Percentiles rank a stretch among this genome's conserved stretches.
Conservation (phyloP, 768 basidiomycete genomes). For the Lentinula lateritia region DNA sequence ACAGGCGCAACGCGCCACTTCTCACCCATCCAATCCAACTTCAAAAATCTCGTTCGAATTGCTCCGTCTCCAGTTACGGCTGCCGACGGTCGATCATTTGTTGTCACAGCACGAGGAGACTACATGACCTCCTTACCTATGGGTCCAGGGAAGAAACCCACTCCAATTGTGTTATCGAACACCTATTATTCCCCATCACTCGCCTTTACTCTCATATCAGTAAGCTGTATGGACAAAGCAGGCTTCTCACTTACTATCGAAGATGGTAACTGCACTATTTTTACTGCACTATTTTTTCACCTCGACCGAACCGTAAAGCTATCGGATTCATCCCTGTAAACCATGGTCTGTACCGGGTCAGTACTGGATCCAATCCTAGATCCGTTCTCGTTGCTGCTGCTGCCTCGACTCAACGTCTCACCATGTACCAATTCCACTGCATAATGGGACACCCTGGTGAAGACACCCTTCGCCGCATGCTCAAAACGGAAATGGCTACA, state of each 20-base stretch:
- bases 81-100: conserved; percentile 22
- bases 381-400: neutral
- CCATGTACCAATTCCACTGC: conserved; percentile 18
- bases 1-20: conserved; percentile 29
- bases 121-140: conserved; percentile 19
- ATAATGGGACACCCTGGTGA: conserved; percentile 22
- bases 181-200: conserved; percentile 22
- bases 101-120: conserved; percentile 22
- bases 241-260: conserved; percentile 13
- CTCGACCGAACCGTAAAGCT: conserved; percentile 5
- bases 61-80: conserved; percentile 17
- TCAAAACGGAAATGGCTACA: conserved; percentile 12
- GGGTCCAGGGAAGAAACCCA: conserved; percentile 14
- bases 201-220: conserved; percentile 23
- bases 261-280: conserved; percentile 9
- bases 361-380: neutral
- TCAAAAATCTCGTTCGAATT: conserved; percentile 18
- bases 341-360: conserved; percentile 21
- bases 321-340: conserved; percentile 18
- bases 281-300: conserved; percentile 10
- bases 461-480: conserved; percentile 11
- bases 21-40: conserved; percentile 19
- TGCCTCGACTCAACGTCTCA: neutral
- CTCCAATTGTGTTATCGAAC: conserved; percentile 14
- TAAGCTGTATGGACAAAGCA: conserved; percentile 13